Evolutionary conservation across 345 rosid genomes (phyloP).

Genomic region (Melaleuca quinquenervia): DNA sequence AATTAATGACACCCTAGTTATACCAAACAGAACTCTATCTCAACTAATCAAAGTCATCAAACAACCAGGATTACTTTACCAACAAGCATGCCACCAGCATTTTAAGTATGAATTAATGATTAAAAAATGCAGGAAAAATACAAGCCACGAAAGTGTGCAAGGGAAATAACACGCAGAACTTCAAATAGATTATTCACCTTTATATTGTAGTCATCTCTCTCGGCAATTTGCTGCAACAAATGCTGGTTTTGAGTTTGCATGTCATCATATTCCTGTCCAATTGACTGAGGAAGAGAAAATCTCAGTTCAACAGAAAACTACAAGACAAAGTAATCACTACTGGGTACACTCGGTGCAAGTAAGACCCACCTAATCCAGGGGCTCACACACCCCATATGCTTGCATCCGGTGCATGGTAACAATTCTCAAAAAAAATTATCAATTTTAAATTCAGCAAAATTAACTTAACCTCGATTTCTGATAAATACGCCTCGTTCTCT

Average conservation of each 20-base stretch:
- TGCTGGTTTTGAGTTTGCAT: slow-evolving; percentile 96
- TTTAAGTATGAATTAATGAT: background rate
- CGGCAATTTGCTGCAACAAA: slow-evolving; percentile 86
- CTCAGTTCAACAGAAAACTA: slow-evolving; percentile 1
- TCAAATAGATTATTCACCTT: slow-evolving; percentile 43
- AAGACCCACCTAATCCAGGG: background rate
- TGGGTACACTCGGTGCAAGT: background rate
- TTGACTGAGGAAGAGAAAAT: slow-evolving; percentile 42
- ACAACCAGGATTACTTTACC: background rate
- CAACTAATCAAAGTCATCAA: background rate
- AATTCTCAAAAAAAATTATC: slow-evolving; percentile 2
- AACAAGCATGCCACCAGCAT: background rate
- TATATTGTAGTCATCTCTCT: slow-evolving; percentile 95
- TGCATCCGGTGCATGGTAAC: background rate
- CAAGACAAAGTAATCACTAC: background rate
- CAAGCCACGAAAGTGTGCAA: background rate
- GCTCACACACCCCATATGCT: background rate
- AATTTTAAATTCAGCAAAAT: background rate
- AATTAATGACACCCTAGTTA: background rate
- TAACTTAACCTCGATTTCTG: slow-evolving; percentile 83
- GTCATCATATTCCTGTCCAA: slow-evolving; percentile 88
- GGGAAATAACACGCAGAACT: background rate
- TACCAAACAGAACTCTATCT: background rate
- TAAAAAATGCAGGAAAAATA: background rate
- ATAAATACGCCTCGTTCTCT: slow-evolving; percentile 81